Evolutionary conservation across 179 eudicot genomes (phyloP).

Genomic region (Spergularia azorica): DNA sequence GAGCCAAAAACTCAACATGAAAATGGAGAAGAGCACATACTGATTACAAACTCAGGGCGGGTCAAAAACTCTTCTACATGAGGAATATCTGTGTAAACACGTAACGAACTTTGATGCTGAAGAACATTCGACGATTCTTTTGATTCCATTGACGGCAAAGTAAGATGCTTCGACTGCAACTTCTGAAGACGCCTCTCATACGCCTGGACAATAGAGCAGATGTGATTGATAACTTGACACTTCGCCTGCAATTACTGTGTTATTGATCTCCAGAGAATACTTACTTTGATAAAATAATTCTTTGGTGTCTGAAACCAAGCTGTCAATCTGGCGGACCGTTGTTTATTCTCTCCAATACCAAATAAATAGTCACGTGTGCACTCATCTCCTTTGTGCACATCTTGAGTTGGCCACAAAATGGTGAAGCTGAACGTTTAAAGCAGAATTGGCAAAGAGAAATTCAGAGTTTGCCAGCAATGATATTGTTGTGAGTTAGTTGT

Average conservation of each 20-base stretch:
- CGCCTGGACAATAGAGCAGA: conserved; percentile 47
- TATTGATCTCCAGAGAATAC: conserved; percentile 4
- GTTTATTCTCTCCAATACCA: conserved; percentile 94
- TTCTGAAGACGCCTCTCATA: conserved; percentile 57
- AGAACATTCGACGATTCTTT: conserved; percentile 39
- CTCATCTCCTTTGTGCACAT: conserved; percentile 72
- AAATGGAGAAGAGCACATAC: conserved; percentile 44
- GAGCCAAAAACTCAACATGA: not conserved
- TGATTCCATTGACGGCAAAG: conserved; percentile 32
- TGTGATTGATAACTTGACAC: conserved; percentile 6
- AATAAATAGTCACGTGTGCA: conserved; percentile 88
- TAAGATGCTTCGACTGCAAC: conserved; percentile 46
- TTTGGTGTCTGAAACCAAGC: conserved; percentile 97
- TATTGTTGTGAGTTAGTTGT: not conserved
- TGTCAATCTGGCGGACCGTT: conserved; percentile 89
- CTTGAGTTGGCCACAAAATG: conserved; percentile 76
- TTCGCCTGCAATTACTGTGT: not conserved
- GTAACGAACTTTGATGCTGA: conserved; percentile 47
- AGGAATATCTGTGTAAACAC: conserved; percentile 88
- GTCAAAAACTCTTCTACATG: conserved; percentile 72
- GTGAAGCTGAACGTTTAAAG: conserved; percentile 65
- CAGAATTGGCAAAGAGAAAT: conserved; percentile 1
- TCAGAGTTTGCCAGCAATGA: not conserved
- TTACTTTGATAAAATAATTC: conserved; percentile 70
- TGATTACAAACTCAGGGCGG: conserved; percentile 75